Evolutionary conservation across 345 rosid genomes (phyloP).

Genomic region (Microthlaspi erraticum): DNA sequence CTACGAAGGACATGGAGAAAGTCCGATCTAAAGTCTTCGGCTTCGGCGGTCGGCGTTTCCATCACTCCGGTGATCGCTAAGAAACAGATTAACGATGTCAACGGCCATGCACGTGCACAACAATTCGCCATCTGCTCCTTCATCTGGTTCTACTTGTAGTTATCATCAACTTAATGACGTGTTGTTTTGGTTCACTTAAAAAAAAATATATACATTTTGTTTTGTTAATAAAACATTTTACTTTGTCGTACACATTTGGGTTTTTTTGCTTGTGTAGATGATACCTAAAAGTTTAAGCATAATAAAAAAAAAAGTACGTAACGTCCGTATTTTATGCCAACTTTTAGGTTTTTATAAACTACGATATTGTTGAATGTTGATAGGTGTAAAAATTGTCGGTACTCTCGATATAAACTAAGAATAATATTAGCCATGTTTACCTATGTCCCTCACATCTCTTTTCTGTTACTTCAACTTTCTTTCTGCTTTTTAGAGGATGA

Average conservation of each 20-base stretch:
- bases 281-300: too few relatives aligned
- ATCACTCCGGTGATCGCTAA: conserved; percentile 22
- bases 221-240: not conserved
- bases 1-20: conserved; percentile 60
- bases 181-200: not conserved
- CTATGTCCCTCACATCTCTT: not conserved
- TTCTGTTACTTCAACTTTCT: not conserved
- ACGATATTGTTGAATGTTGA: not conserved
- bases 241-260: not conserved
- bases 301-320: too few relatives aligned
- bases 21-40: conserved; percentile 53
- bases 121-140: conserved; percentile 2
- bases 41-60: conserved; percentile 34
- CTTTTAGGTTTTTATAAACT: not conserved
- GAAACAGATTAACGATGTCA: conserved; percentile 17
- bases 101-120: conserved; percentile 15
- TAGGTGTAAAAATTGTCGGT: not conserved
- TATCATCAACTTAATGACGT: conserved; percentile 10
- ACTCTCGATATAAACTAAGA: too few relatives aligned
- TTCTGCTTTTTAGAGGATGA: not conserved
- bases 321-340: not conserved
- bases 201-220: not conserved
- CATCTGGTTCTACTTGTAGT: not conserved
- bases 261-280: not conserved
- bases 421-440: not conserved